Evolutionary conservation across 805 yeast genomes (phyloP).

Genomic region (Torulaspora delbrueckii): DNA sequence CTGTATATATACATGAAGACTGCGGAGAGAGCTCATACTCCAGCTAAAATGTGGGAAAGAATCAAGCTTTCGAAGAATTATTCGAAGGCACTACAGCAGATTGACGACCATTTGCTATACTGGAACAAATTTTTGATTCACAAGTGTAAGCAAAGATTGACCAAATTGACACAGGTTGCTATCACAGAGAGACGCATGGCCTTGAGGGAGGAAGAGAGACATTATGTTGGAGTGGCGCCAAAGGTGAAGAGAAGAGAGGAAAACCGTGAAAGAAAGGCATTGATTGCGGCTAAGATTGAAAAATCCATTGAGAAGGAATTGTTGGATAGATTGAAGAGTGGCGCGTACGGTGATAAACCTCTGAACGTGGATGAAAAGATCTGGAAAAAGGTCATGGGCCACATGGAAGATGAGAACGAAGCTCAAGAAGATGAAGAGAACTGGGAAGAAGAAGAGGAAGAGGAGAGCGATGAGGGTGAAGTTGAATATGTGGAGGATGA

Average conservation of each 20-base stretch:
- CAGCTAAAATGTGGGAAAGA: constrained; percentile 92
- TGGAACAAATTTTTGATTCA: constrained; percentile 92
- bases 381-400: constrained; percentile 91
- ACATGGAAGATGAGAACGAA: constrained; percentile 66
- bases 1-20: constrained; percentile 90
- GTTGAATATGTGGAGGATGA: constrained; percentile 88
- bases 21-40: constrained; percentile 95
- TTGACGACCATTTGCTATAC: constrained; percentile 79
- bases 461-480: constrained; percentile 61
- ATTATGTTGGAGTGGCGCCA: constrained; percentile 85
- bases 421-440: constrained; percentile 44
- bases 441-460: constrained; percentile 46
- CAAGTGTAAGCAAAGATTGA: constrained; percentile 93
- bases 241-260: constrained; percentile 93
- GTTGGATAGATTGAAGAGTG: constrained; percentile 89
- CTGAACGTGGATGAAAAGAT: constrained; percentile 92
- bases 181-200: constrained; percentile 93
- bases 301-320: constrained; percentile 94
- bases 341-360: constrained; percentile 98
- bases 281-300: constrained; percentile 94
- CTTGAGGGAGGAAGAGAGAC: constrained; percentile 84
- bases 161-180: constrained; percentile 91
- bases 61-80: constrained; percentile 86
- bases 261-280: constrained; percentile 92
- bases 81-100: constrained; percentile 78